Percentiles rank a stretch among this genome's conserved stretches.
Conservation (phyloP, 176 grass and related monocot species). For the Aegilops tauschii region DNA sequence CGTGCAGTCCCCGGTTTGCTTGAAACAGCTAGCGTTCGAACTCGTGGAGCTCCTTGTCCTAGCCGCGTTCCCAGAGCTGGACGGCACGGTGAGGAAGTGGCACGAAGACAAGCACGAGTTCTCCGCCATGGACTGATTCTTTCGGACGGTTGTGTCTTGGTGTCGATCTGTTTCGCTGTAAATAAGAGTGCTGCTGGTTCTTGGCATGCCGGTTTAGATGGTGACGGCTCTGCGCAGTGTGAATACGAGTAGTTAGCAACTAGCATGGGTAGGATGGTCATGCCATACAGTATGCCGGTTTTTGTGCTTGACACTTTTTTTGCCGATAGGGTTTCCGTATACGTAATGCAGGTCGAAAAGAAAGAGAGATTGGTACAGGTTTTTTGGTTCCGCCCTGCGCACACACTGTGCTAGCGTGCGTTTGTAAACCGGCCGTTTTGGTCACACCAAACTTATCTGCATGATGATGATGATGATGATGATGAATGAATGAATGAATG, state of each 20-base stretch:
- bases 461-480: slow-evolving; percentile 16
- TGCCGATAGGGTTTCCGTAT: slow-evolving; percentile 14
- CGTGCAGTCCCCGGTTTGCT: slow-evolving; percentile 85
- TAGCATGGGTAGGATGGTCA: neutral
- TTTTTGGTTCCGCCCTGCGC: neutral
- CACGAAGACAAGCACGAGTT: slow-evolving; percentile 67
- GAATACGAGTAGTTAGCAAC: slow-evolving; percentile 43
- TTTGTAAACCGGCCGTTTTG: neutral
- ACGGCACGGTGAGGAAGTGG: slow-evolving; percentile 58
- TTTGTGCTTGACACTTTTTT: neutral
- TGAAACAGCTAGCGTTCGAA: slow-evolving; percentile 88
- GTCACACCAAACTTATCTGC: neutral
- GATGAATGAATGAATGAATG: neutral
- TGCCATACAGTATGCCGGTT: neutral
- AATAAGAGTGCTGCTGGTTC: slow-evolving; percentile 27
- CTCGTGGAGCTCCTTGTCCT: slow-evolving; percentile 84
- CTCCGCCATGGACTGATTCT: neutral
- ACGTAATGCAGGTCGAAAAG: slow-evolving; percentile 13
- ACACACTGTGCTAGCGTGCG: neutral
- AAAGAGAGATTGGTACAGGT: neutral
- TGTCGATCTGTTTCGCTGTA: slow-evolving; percentile 17
- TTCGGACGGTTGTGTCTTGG: neutral
- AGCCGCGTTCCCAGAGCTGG: slow-evolving; percentile 77
- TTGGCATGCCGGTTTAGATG: neutral
- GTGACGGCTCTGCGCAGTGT: slow-evolving; percentile 27